phyloP scores from a whole-genome alignment of 2,329 filamentous ascomycete species.

The Alternaria sp. region DNA sequence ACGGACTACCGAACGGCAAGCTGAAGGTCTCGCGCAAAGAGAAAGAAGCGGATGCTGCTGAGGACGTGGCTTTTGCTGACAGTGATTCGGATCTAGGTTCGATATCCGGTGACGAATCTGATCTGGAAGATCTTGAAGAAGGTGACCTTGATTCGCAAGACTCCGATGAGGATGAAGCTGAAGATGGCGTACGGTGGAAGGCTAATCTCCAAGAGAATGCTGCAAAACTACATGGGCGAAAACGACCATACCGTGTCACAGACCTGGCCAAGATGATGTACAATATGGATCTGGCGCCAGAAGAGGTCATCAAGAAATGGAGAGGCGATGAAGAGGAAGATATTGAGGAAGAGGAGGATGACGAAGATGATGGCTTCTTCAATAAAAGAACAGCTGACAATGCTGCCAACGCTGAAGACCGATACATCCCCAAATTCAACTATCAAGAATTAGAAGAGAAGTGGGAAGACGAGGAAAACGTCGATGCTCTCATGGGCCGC shows the following conservation, averaged over 20 bases:
- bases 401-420: constrained; percentile 70
- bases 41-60: constrained; percentile 53
- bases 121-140: constrained; percentile 47
- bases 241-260: constrained; percentile 75
- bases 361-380: constrained; percentile 72
- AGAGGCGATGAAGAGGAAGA: constrained; percentile 68
- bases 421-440: constrained; percentile 79
- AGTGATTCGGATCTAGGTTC: constrained; percentile 97
- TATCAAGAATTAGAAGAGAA: constrained; percentile 83
- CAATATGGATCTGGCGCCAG: constrained; percentile 77
- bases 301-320: constrained; percentile 82
- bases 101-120: constrained; percentile 67
- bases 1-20: constrained; percentile 53
- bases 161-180: constrained; percentile 66
- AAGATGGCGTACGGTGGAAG: constrained; percentile 86
- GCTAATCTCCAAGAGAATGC: constrained; percentile 82
- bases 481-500: constrained; percentile 75
- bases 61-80: constrained; percentile 89
- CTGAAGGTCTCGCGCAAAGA: constrained; percentile 41
- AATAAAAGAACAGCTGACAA: constrained; percentile 63
- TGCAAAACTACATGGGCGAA: constrained; percentile 72
- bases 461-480: constrained; percentile 81
- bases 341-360: constrained; percentile 66
- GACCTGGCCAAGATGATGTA: constrained; percentile 92
- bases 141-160: constrained; percentile 65